phyloP scores from a whole-genome alignment of 768 basidiomycete species.

The Coprinopsis cinerea region DNA sequence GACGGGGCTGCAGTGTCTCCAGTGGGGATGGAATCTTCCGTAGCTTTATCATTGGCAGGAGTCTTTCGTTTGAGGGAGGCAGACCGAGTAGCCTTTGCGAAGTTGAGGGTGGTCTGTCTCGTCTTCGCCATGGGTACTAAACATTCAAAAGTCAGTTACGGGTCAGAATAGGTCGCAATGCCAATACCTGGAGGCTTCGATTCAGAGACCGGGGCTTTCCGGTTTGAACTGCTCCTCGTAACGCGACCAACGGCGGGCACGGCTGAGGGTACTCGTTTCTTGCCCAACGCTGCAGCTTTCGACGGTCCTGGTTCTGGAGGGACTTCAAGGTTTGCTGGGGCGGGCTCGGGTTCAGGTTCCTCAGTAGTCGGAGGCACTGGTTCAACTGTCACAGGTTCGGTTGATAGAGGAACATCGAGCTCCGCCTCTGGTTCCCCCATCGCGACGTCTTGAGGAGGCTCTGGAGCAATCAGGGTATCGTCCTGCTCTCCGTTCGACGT shows the following conservation, averaged over 20 bases:
- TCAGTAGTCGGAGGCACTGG: too few relatives aligned
- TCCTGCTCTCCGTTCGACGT: too few relatives aligned
- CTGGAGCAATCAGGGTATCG: too few relatives aligned
- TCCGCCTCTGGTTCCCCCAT: too few relatives aligned
- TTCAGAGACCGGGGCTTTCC: constrained; percentile 15
- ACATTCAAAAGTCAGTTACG: not conserved
- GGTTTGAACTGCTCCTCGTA: constrained; percentile 13
- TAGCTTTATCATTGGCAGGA: not conserved
- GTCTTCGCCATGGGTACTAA: constrained; percentile 17
- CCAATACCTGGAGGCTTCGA: constrained; percentile 25
- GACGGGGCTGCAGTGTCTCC: too few relatives aligned
- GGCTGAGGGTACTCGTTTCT: constrained; percentile 22
- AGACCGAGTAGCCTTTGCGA: not conserved
- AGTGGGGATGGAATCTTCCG: not conserved
- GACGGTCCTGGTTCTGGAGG: not conserved
- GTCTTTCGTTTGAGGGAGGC: not conserved
- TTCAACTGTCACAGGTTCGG: too few relatives aligned
- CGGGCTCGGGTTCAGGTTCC: too few relatives aligned
- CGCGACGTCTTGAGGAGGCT: too few relatives aligned
- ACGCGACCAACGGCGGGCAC: constrained; percentile 21
- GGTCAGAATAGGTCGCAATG: not conserved
- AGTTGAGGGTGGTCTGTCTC: constrained; percentile 3
- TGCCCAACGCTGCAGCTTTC: constrained; percentile 17
- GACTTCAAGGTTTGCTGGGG: too few relatives aligned
- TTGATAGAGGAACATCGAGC: too few relatives aligned